Percentiles rank a stretch among this genome's conserved stretches.
Evolutionary conservation across 768 basidiomycete genomes (phyloP).

Genomic region (Russula lepida): DNA sequence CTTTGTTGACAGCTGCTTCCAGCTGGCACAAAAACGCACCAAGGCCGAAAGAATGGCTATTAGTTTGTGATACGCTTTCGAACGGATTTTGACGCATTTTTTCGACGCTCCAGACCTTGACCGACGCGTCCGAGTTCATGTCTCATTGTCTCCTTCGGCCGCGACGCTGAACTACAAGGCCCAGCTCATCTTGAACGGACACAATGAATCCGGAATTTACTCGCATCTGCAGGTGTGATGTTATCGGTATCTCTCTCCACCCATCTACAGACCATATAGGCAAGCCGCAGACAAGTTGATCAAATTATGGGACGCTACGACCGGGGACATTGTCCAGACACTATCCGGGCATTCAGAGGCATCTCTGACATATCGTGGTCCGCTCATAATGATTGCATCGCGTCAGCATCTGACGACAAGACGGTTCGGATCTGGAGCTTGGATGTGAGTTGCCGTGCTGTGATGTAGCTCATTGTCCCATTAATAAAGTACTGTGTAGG

Average conservation of each 20-base stretch:
- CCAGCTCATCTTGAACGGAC: conserved; percentile 67
- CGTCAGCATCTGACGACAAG: conserved; percentile 91
- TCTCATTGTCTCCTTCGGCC: background rate
- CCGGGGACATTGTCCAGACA: conserved; percentile 66
- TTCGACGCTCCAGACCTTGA: background rate
- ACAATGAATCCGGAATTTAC: conserved; percentile 59
- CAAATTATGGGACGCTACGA: conserved; percentile 71
- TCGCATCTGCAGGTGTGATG: conserved; percentile 77
- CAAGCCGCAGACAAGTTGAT: conserved; percentile 78
- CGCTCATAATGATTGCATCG: conserved; percentile 68
- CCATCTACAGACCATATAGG: conserved; percentile 32
- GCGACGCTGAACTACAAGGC: conserved; percentile 45
- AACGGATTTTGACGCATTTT: conserved; percentile 93
- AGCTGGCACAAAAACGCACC: conserved; percentile 35
- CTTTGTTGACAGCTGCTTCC: too few relatives aligned
- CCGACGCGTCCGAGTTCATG: background rate
- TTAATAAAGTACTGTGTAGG: conserved; percentile 31
- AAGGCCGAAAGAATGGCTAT: conserved; percentile 88
- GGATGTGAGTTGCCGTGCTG: conserved; percentile 46
- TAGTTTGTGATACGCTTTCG: conserved; percentile 89
- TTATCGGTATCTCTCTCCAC: background rate
- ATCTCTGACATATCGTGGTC: conserved; percentile 92
- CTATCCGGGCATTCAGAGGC: conserved; percentile 64
- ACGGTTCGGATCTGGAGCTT: conserved; percentile 81
- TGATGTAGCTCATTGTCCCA: background rate